Percentiles rank a stretch among this genome's conserved stretches.
Conservation (phyloP, 306 rosid species). For the Ormosia emarginata region DNA sequence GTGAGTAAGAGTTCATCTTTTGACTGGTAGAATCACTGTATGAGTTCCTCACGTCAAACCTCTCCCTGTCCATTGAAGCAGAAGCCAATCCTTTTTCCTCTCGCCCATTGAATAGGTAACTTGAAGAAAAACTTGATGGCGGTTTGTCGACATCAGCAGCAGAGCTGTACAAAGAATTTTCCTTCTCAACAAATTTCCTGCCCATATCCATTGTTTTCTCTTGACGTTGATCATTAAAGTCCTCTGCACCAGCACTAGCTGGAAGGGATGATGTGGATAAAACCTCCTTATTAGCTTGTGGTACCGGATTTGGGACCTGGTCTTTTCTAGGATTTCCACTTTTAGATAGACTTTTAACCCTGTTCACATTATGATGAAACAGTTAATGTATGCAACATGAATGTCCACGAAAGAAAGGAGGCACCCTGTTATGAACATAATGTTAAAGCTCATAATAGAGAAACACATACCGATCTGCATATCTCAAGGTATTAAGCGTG, state of each 20-base stretch:
- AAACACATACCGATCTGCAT: constrained; percentile 80
- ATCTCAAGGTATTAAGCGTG: constrained; percentile 92
- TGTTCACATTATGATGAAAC: constrained; percentile 34
- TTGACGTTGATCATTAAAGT: constrained; percentile 57
- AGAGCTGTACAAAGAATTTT: constrained; percentile 48
- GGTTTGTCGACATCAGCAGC: constrained; percentile 58
- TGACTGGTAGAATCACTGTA: constrained; percentile 48
- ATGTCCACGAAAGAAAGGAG: background rate
- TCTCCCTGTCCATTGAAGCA: constrained; percentile 60
- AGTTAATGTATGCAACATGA: constrained; percentile 17
- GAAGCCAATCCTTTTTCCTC: constrained; percentile 64
- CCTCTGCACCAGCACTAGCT: constrained; percentile 52
- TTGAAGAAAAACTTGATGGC: constrained; percentile 44
- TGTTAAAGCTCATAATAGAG: background rate
- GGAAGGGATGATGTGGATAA: constrained; percentile 48
- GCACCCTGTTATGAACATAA: background rate
- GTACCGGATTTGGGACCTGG: constrained; percentile 49
- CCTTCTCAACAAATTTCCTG: constrained; percentile 67
- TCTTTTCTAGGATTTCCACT: constrained; percentile 91
- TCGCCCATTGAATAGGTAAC: constrained; percentile 48
- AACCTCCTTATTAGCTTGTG: constrained; percentile 59
- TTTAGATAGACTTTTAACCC: constrained; percentile 96
- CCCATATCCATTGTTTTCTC: constrained; percentile 69
- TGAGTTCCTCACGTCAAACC: constrained; percentile 60
- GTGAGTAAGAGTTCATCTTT: constrained; percentile 56